Evolutionary conservation across 345 rosid genomes (phyloP).

Genomic region (Geranium rotundifolium): DNA sequence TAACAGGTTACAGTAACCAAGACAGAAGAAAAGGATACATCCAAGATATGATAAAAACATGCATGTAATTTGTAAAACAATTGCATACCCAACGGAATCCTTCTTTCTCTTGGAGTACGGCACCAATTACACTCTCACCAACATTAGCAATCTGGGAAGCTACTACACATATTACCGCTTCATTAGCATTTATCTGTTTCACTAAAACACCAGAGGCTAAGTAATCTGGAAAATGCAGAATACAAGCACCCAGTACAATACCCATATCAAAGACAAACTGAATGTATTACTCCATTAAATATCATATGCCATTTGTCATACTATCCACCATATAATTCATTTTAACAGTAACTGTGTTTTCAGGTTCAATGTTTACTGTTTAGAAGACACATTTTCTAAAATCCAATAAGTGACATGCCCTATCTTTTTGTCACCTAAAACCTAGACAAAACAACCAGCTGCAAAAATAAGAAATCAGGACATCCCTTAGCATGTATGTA

Average conservation of each 20-base stretch:
- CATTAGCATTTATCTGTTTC: conserved; percentile 52
- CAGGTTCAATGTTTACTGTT: neutral
- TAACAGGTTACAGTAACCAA: no score
- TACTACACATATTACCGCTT: conserved; percentile 64
- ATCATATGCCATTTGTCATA: neutral
- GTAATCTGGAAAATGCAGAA: neutral
- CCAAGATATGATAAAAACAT: neutral
- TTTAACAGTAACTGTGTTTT: no score
- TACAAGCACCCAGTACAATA: neutral
- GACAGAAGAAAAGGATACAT: neutral
- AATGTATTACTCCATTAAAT: neutral
- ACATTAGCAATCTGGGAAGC: conserved; percentile 92
- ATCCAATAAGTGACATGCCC: no score
- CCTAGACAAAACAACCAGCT: no score
- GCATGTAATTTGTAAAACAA: neutral
- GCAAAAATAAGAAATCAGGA: no score
- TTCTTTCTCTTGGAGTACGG: conserved; percentile 71
- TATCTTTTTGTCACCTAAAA: no score
- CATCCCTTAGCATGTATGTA: no score
- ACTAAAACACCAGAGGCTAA: conserved; percentile 1
- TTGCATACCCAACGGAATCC: conserved; percentile 76
- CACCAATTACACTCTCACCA: conserved; percentile 93
- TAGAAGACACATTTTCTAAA: no score
- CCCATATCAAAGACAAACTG: no score
- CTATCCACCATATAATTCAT: neutral